Conservation (phyloP, 2,329 filamentous ascomycete genomes). For the Sarocladium strictum region DNA sequence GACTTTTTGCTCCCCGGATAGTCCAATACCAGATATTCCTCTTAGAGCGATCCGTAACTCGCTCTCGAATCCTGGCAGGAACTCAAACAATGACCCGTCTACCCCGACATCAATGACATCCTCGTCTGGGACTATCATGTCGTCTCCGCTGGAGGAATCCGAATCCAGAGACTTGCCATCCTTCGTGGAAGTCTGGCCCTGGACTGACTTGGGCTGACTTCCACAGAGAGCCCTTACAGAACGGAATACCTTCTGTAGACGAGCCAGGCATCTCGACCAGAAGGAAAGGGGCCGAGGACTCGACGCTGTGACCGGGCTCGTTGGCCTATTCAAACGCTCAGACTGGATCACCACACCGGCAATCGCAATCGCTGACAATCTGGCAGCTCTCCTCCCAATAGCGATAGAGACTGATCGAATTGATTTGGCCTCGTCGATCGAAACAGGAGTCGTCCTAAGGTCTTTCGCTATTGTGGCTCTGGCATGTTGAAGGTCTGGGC, state of each 20-base stretch:
- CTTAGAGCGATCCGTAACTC: conserved; percentile 58
- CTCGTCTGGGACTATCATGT: conserved; percentile 29
- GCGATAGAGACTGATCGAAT: neutral
- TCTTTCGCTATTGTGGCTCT: conserved; percentile 38
- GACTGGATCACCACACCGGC: conserved; percentile 14
- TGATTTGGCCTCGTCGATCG: neutral
- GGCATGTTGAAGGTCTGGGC: neutral
- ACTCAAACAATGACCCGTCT: conserved; percentile 66
- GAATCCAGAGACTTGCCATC: neutral
- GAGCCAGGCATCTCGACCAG: neutral
- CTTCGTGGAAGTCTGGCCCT: neutral
- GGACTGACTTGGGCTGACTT: neutral
- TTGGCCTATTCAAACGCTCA: neutral
- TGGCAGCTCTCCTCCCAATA: conserved; percentile 7
- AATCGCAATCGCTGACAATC: conserved; percentile 17
- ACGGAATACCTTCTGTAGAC: neutral
- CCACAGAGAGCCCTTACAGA: neutral
- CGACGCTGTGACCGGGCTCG: neutral
- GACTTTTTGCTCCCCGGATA: conserved; percentile 56
- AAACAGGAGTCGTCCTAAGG: neutral
- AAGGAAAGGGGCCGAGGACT: neutral
- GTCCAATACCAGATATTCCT: conserved; percentile 55
- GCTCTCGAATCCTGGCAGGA: conserved; percentile 64
- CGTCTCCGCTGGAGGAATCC: conserved; percentile 19
- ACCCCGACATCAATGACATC: conserved; percentile 55